Evolutionary conservation across 805 yeast species (phyloP), one percentile per base, ranked within the genome.

Genomic region (Wilhelminamyces savonicus): DNA sequence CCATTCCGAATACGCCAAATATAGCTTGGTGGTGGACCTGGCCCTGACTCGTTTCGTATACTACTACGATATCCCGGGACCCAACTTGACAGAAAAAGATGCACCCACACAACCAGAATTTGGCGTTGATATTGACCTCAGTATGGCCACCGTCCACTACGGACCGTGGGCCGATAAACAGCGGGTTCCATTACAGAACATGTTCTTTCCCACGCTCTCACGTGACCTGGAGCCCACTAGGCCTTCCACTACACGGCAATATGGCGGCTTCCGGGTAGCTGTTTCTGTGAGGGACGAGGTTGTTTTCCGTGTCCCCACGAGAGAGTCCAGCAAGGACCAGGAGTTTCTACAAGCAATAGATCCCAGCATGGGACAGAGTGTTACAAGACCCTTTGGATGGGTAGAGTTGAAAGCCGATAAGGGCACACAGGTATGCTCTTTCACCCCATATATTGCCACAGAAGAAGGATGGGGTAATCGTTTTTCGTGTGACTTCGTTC

Each of bases 121-220:
- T 48, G 88, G 88, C 0, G 42, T 80, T 6, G 80, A 80, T 30
- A 29, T 88, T 7, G 64, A 63, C 10, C 39, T 85, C 2, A 64
- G 71, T 2, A 69, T 72, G 31, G 76, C 86, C 0, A 77, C 83
- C 0, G 57, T 86, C 1, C 80, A 80, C 41, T 88, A 85, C 48
- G 98, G 98, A 0, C 95, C 98, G 0, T 90, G 97, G 96, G 83
- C 96, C 0, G 94, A 92, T 35, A 74, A 90, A 21, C 94, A 92
- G 52, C 53, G 95, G 12, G 66, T 65, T 2, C 71, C 77, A 2
- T 45, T 88, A 7, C 87, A 80, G 33, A 56, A 63, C 11, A 58
- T 78, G 56, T 58, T 92, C 15, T 74, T 81, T 32, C 98, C 98
- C 0, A 51, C 69, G 0, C 49, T 76, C 8, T 73, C 81, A 16